phyloP scores from a whole-genome alignment of 2,329 filamentous ascomycete species.

The Penicillium sp. region DNA sequence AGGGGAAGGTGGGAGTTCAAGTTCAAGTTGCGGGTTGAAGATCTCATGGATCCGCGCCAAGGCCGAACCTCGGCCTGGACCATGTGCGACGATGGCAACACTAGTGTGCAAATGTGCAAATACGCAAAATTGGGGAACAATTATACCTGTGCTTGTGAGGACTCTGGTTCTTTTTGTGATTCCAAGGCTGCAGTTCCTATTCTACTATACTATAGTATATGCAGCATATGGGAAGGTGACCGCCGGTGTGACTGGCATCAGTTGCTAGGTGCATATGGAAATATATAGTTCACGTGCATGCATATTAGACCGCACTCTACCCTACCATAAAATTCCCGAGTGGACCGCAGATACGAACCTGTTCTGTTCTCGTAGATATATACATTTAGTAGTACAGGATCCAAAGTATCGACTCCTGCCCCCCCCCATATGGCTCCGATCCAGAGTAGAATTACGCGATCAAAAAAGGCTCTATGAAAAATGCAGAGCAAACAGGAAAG shows the following conservation, averaged over 20 bases:
- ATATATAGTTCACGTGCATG: too few species aligned
- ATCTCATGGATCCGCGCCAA: conserved; percentile 21
- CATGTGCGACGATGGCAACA: background rate
- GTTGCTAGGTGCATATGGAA: background rate
- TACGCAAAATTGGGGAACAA: background rate
- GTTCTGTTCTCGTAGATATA: conserved; percentile 10
- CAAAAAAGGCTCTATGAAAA: conserved; percentile 16
- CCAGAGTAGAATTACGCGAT: background rate
- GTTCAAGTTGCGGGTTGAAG: background rate
- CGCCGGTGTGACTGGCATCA: too few species aligned
- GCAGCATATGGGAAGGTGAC: too few species aligned
- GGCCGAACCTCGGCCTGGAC: conserved; percentile 24
- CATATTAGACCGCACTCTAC: background rate
- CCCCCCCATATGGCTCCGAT: conserved; percentile 9
- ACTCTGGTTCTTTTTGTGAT: too few species aligned
- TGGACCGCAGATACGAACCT: background rate
- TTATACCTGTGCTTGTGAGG: too few species aligned
- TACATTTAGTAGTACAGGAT: conserved; percentile 19
- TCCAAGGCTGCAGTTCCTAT: too few species aligned
- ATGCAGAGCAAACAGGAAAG: conserved; percentile 1
- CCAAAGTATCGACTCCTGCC: conserved; percentile 14
- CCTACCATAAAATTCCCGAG: background rate
- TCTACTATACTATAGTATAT: too few species aligned
- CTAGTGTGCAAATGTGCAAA: background rate
- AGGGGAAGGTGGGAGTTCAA: background rate